Base-by-base conservation (phyloP, 2,329 filamentous ascomycete genomes). In the Phyllosticta ampelicida region DNA sequence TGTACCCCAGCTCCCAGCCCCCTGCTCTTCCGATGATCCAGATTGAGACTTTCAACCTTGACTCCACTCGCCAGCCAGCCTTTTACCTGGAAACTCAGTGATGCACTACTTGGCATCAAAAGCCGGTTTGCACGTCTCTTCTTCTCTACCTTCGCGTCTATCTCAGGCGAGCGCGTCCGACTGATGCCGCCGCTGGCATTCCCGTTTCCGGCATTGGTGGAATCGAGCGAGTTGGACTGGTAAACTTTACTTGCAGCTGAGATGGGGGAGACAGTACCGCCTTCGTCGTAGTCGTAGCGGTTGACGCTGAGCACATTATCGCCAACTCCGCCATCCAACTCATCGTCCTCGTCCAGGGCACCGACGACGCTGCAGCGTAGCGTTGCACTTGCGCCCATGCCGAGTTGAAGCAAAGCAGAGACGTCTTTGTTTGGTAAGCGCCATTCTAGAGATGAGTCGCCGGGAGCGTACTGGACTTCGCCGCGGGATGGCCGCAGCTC, bases 1-100 rank as follows among this genome's bases (percentile, higher is more conserved):
- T 90, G 95, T 48, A 97, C 84, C 2, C 87, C 84, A 63, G 95
- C 90, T 0, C 90, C 90, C 51, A 99, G 67, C 0, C 94, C 94
- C 59, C 86, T 82, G 71, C 89, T 95, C 74, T 86, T 90, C 70
- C 88, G 86, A n/a, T 83, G 77, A 69, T 86, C 82, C 13, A 86
- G 72, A n/a, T 76, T 75, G 61, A 86, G 67, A 63, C 78, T 80
- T 56, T 86, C 83, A 1, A 86, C 83, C 61, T 78, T 81, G 64
- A 86, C 77, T 3, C 83, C 83, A 63, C 82, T 85, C 0, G 83
- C 79, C 48, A 86, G 68, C 82, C 83, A 85, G 1, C 83, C 83
- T 61, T 82, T 82, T 51, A 85, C 79, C 21, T 71, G 72, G 62
- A 79, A 79, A 59, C 73, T 76, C 4, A 79, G 64, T 18, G 70